These are phyloP conservation scores for Sphaerosporella brunnea DNA, from an alignment of 495 filamentous ascomycete genomes.

Conservation along the genomic window DNA sequence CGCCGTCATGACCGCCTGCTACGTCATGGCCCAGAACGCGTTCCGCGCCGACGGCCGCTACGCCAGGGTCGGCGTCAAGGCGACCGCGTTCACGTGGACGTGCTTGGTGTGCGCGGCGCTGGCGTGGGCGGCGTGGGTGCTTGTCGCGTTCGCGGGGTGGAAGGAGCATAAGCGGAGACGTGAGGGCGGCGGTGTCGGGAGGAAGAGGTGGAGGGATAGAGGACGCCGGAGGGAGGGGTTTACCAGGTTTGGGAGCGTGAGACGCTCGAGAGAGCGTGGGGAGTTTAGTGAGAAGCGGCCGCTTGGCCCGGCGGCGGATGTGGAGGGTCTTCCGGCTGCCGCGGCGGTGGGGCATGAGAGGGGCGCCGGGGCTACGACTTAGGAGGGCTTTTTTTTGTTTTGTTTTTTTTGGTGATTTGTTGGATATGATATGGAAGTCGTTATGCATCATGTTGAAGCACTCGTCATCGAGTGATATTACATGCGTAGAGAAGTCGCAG, in stretches of 20 bases:
- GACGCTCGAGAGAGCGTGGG: slow-evolving; percentile 27
- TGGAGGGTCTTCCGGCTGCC: background rate
- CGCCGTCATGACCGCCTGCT: slow-evolving; percentile 41
- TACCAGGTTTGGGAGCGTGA: background rate
- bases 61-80: slow-evolving; percentile 25
- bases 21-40: slow-evolving; percentile 16
- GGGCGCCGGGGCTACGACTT: too few species aligned
- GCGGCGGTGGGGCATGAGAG: too few species aligned
- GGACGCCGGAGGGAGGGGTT: background rate
- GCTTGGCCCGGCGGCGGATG: too few species aligned
- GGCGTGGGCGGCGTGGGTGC: background rate
- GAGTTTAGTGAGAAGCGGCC: too few species aligned
- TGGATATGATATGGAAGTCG: too few species aligned
- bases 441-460: too few species aligned
- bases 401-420: too few species aligned
- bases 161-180: background rate
- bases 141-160: background rate
- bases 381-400: too few species aligned
- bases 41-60: slow-evolving; percentile 17
- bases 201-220: background rate
- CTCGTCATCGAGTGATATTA: too few species aligned
- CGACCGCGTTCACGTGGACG: slow-evolving; percentile 26
- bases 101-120: background rate
- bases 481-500: too few species aligned
- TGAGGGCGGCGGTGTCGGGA: background rate